Evolutionary conservation across 495 filamentous ascomycete species (phyloP).

Genomic region (Aspergillus nidulans): DNA sequence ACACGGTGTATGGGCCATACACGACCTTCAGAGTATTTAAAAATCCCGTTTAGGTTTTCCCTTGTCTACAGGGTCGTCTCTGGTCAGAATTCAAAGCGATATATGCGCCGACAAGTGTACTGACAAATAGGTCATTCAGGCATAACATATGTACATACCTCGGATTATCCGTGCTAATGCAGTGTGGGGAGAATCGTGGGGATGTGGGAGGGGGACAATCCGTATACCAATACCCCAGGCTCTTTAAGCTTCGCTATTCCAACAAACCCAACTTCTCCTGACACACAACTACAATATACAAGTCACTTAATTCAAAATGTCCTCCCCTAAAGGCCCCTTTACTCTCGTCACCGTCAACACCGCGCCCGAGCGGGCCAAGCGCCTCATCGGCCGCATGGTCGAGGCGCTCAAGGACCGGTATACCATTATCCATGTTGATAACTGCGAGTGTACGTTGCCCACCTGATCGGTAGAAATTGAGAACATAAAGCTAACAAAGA

Average conservation of each 20-base stretch:
- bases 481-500: neutral
- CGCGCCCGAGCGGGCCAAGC: conserved; percentile 59
- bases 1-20: too few relatives aligned
- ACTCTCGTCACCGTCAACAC: conserved; percentile 66
- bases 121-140: neutral
- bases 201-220: neutral
- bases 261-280: neutral
- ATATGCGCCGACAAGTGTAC: too few relatives aligned
- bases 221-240: neutral
- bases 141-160: too few relatives aligned
- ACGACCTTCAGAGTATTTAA: too few relatives aligned
- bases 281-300: neutral
- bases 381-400: conserved; percentile 54
- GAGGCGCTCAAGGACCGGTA: conserved; percentile 57
- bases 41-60: too few relatives aligned
- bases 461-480: neutral
- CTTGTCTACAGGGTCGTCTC: too few relatives aligned
- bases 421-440: conserved; percentile 54
- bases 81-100: too few relatives aligned
- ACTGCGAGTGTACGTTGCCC: conserved; percentile 48
- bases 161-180: neutral
- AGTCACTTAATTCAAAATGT: conserved; percentile 24
- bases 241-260: neutral
- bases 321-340: conserved; percentile 54
- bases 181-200: conserved; percentile 5